Percentiles rank a stretch among this genome's conserved stretches.
Conservation (phyloP, 2,329 filamentous ascomycete genomes). For the Chaetomium strumarium region DNA sequence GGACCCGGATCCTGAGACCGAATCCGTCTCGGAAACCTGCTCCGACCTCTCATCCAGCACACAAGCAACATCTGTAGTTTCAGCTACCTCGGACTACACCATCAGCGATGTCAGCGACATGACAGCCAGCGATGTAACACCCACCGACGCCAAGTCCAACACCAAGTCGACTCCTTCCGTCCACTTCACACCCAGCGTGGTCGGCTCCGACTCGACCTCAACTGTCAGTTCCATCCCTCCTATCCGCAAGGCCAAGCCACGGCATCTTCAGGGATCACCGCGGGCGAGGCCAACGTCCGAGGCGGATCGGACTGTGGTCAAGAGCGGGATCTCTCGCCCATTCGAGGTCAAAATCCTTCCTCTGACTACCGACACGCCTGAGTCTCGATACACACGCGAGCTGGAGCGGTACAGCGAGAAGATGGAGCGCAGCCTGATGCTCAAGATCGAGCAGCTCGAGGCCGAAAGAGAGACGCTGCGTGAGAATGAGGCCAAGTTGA, state of each 20-base stretch:
- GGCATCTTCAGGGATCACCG: constrained; percentile 11
- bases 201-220: constrained; percentile 20
- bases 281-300: constrained; percentile 15
- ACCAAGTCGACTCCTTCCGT: constrained; percentile 22
- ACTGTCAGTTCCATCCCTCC: constrained; percentile 14
- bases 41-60: constrained; percentile 36
- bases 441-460: constrained; percentile 34
- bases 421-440: constrained; percentile 28
- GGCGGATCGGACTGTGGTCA: constrained; percentile 18
- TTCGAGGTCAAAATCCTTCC: constrained; percentile 21
- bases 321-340: constrained; percentile 16
- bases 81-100: constrained; percentile 22
- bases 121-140: constrained; percentile 24
- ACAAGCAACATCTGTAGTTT: constrained; percentile 34
- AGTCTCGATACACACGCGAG: constrained; percentile 18
- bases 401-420: constrained; percentile 17
- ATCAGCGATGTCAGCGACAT: constrained; percentile 24
- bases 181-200: constrained; percentile 26
- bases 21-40: constrained; percentile 31
- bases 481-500: constrained; percentile 28
- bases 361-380: constrained; percentile 13
- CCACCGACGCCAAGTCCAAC: constrained; percentile 19
- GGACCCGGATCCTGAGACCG: constrained; percentile 29
- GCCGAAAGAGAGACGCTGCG: constrained; percentile 30
- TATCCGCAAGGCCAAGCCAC: constrained; percentile 19